Evolutionary conservation across 2,329 filamentous ascomycete genomes (phyloP).

Genomic region (Beauveria sp.): DNA sequence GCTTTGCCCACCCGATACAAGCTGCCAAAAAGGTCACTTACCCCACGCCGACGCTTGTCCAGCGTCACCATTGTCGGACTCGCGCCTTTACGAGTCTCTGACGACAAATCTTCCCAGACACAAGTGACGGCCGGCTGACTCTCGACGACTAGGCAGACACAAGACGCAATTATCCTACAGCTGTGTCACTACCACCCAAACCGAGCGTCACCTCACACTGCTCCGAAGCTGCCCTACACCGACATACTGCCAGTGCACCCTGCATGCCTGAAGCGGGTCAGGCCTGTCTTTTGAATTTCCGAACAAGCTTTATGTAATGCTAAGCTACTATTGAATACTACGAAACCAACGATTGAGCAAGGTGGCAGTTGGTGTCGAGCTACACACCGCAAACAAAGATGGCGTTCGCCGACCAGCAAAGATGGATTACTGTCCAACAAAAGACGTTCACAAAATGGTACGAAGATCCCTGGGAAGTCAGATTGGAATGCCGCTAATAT

Average conservation of each 20-base stretch:
- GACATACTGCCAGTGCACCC: conserved; percentile 5
- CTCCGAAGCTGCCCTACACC: conserved; percentile 10
- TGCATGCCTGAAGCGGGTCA: conserved; percentile 3
- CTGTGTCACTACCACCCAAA: background rate
- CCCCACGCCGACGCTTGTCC: conserved; percentile 8
- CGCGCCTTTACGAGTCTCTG: background rate
- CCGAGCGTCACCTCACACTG: conserved; percentile 3
- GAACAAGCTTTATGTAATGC: background rate
- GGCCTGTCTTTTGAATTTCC: background rate
- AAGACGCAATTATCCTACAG: conserved; percentile 3
- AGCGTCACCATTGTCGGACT: conserved; percentile 2
- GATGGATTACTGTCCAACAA: conserved; percentile 78
- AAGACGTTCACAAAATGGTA: conserved; percentile 98
- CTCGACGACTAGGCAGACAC: background rate
- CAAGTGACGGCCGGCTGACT: background rate
- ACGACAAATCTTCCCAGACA: background rate
- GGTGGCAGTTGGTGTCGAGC: background rate
- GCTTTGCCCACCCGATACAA: background rate
- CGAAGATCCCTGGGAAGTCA: background rate
- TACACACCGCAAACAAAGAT: conserved; percentile 35
- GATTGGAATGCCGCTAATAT: background rate
- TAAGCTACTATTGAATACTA: background rate
- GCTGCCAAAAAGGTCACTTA: background rate
- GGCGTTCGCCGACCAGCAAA: conserved; percentile 57
- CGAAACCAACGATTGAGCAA: background rate